Evolutionary conservation across 148 eudicot species (phyloP), one percentile per base, ranked within the genome.

Genomic region (Cornus florida): DNA sequence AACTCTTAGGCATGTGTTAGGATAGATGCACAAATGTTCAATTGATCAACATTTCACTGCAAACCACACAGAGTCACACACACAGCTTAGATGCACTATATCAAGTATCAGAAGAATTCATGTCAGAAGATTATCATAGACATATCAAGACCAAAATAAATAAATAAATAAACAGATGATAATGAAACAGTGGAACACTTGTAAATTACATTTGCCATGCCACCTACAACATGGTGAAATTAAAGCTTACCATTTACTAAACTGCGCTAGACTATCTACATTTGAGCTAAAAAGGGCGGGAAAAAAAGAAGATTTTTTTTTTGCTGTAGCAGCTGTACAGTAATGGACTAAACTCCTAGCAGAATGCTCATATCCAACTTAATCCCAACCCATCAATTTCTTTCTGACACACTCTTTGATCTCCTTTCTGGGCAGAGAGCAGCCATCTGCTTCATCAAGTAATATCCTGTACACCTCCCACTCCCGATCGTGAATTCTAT

Each of bases 381-480:
- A 83, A 33, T 85, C 87, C 87, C 91, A 85, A 62, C 91, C 91
- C 91, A 88, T 83, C 76, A 90, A 75, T 69, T 71, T 83, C 84
- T 84, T 85, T 86, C 83, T 76, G 12, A 88, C 93, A 56, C 80
- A 73, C 50, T 86, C 90, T 70, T 85, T 85, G 17, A 88, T 88
- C 64, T 85, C 85, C 56, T 84, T 77, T 80, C 87, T 80, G 4
- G 88, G 79, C 59, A 90, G 73, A 11, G 84, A 76, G 24, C 77
- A 72, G 50, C 87, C 85, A 43, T 85, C 90, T 57, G 80, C 86
- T 31, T 88, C 93, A 23, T 87, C 83, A n/a, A 90, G 86, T 46
- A 88, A 70, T 79, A 88, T 85, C 71, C 90, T 73, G 78, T 90
- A 90, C 31, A 90, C 91, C 81, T 90, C 93, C 87, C 88, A 90